These are phyloP conservation scores for Crithidia fasciculata DNA, from an alignment of 208 protist species.

Conservation along the genomic window DNA sequence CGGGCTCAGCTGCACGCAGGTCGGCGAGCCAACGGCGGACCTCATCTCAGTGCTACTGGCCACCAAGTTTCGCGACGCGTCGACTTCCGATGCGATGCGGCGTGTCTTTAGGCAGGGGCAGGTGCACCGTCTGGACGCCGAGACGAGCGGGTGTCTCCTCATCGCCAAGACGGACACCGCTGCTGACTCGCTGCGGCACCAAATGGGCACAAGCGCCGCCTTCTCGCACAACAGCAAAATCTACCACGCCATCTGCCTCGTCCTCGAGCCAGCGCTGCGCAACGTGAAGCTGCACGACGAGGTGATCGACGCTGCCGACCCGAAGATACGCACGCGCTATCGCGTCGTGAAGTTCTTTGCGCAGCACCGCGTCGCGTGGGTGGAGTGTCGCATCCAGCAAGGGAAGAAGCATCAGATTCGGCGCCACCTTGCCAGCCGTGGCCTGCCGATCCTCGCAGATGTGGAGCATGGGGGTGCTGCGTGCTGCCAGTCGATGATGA, in stretches of 20 bases:
- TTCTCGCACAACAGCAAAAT: slow-evolving; percentile 66
- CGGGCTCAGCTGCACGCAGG: slow-evolving; percentile 70
- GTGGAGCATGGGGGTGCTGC: slow-evolving; percentile 81
- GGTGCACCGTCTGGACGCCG: slow-evolving; percentile 82
- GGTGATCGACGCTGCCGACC: slow-evolving; percentile 52
- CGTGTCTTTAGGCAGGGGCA: slow-evolving; percentile 70
- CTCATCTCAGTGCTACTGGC: slow-evolving; percentile 53
- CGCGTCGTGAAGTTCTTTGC: slow-evolving; percentile 63
- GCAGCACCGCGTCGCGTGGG: slow-evolving; percentile 48
- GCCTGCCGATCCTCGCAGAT: slow-evolving; percentile 80
- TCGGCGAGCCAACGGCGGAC: slow-evolving; percentile 34
- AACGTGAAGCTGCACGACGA: slow-evolving; percentile 51
- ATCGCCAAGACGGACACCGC: slow-evolving; percentile 70
- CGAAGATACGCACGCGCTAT: slow-evolving; percentile 68
- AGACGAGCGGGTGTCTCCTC: slow-evolving; percentile 78
- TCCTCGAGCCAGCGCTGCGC: slow-evolving; percentile 66
- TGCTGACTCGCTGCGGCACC: slow-evolving; percentile 69
- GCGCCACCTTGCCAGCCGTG: slow-evolving; percentile 71
- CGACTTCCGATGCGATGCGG: neutral
- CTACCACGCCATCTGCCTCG: slow-evolving; percentile 78
- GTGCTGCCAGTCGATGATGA: slow-evolving; percentile 59
- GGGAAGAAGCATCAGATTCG: slow-evolving; percentile 91
- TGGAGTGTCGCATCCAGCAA: slow-evolving; percentile 84
- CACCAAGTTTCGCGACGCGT: neutral
- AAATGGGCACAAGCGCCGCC: slow-evolving; percentile 77